Evolutionary conservation across 83 land plant genomes (phyloP), one percentile per base, ranked within the genome.

Genomic region (Thuja plicata): DNA sequence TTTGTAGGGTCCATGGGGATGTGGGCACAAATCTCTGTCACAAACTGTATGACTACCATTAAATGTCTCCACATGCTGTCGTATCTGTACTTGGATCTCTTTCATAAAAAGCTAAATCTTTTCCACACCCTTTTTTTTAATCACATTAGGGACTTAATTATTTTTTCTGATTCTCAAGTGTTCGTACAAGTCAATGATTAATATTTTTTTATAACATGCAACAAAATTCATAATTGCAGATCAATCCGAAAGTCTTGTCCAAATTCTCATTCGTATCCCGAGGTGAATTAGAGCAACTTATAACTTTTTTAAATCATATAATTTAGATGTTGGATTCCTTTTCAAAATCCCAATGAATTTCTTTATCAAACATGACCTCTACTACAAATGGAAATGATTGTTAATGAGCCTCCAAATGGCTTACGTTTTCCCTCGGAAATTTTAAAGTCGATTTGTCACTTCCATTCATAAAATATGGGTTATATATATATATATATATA

Each of bases 61-160:
- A 81, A 81, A 81, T 81, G 48, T 81, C 84, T 45, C 84, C 84
- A 81, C 50, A 81, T 81, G 84, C 15, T 45, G 27, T 81, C 84
- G 30, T 66, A 66, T 21, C 30, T 60, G 70, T 60, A 60, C 70
- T 60, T 60, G 71, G n/a, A 24, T 52, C 55, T 52, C 55, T 13
- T 52, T 52, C 16, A 52, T 9, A 24, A 66, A 24, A 27, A n/a
- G 24, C 60, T 27, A 24, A 1, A 8, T 8, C 27, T 24, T 24
- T 66, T 8, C 7, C n/a, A 24, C 2, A 66, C 30, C 27, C 48
- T 2, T 24, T 66, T 66, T 66, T 66, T 66, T 6, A 66, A 24
- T 24, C 9, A 27, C 71, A 60, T 60, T 60, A 60, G 70, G 70
- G 70, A 60, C 21, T 60, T 2, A 27, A 66, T 8, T 27, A 24